These are phyloP conservation scores for Lecanosticta acicola DNA, from an alignment of 2,329 filamentous ascomycete genomes.

Conservation along the genomic window DNA sequence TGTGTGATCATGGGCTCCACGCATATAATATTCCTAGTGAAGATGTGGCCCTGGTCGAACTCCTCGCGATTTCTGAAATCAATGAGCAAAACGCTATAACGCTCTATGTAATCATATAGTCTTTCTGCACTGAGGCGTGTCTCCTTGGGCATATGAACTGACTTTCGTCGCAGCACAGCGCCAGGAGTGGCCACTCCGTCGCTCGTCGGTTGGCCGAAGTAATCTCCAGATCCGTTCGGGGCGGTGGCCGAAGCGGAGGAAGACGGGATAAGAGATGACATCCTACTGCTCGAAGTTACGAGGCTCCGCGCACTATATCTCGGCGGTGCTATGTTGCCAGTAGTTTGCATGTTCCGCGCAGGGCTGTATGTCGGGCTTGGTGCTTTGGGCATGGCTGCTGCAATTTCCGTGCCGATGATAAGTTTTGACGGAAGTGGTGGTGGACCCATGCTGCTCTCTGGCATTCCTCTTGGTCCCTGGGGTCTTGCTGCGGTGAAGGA, in stretches of 20 bases:
- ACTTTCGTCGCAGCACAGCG: constrained; percentile 33
- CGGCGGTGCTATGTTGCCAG: constrained; percentile 59
- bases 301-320: constrained; percentile 60
- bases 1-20: constrained; percentile 76
- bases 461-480: constrained; percentile 52
- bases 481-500: constrained; percentile 25
- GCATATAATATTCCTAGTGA: constrained; percentile 76
- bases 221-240: constrained; percentile 37
- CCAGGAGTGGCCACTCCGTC: constrained; percentile 11
- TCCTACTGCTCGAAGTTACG: constrained; percentile 47
- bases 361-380: constrained; percentile 74
- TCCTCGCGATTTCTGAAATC: constrained; percentile 75
- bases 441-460: constrained; percentile 31
- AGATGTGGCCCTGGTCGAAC: constrained; percentile 86
- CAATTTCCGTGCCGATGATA: constrained; percentile 46
- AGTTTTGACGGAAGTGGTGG: constrained; percentile 40
- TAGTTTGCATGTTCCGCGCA: constrained; percentile 64
- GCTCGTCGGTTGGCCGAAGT: constrained; percentile 35
- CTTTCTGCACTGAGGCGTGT: constrained; percentile 62
- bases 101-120: constrained; percentile 63
- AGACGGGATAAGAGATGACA: constrained; percentile 45
- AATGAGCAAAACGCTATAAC: constrained; percentile 69
- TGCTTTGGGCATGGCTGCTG: constrained; percentile 59
- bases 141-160: constrained; percentile 49
- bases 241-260: constrained; percentile 35